Conservation (phyloP, 148 eudicot species). For the Camellia granthamiana region DNA sequence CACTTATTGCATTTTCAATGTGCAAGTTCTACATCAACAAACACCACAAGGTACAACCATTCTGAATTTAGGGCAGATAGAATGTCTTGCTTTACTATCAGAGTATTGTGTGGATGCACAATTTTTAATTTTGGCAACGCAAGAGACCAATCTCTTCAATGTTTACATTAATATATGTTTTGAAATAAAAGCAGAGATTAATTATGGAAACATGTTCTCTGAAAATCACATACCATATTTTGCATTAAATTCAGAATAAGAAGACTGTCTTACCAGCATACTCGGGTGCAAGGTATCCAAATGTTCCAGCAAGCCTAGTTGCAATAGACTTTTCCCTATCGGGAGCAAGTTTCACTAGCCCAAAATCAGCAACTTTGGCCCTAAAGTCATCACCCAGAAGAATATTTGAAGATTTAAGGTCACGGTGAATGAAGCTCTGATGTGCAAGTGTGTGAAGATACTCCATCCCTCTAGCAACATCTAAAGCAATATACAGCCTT, state of each 20-base stretch:
- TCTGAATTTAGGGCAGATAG: not conserved
- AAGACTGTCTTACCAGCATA: constrained; percentile 58
- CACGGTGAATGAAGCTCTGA: constrained; percentile 74
- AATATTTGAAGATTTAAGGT: constrained; percentile 73
- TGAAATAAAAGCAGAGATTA: no score
- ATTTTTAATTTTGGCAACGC: not conserved
- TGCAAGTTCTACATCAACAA: not conserved
- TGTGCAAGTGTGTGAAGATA: constrained; percentile 71
- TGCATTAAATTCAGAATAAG: not conserved
- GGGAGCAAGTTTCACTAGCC: constrained; percentile 81
- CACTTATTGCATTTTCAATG: not conserved
- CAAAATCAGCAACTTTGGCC: constrained; percentile 77
- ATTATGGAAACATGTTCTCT: not conserved
- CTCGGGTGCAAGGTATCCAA: constrained; percentile 83
- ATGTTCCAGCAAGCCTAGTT: constrained; percentile 82
- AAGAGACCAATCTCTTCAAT: no score
- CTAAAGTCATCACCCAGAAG: constrained; percentile 63
- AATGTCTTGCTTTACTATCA: not conserved
- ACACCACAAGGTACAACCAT: not conserved
- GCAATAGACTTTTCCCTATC: constrained; percentile 58
- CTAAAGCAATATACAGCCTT: constrained; percentile 65
- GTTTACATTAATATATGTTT: no score
- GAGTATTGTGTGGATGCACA: not conserved
- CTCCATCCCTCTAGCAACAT: constrained; percentile 80
- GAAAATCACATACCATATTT: not conserved